Evolutionary conservation across 2,329 filamentous ascomycete genomes (phyloP).

Genomic region (Stagonosporopsis cucurbitacearum): DNA sequence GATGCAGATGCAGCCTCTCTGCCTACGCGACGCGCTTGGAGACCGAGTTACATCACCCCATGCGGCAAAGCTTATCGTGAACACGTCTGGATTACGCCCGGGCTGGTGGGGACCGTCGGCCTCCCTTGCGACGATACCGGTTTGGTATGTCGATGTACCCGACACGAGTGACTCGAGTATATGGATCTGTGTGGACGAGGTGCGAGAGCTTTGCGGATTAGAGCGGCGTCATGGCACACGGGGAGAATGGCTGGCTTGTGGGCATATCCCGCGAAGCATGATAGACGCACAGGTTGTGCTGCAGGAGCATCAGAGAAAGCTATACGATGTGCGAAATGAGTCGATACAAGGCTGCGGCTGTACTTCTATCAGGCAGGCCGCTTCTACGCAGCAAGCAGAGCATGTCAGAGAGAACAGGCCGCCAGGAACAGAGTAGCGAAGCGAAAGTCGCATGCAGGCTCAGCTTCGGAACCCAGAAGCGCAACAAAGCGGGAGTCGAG

Average conservation of each 20-base stretch:
- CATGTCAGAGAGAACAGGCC: constrained; percentile 1
- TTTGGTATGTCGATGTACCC: background rate
- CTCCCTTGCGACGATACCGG: too few relatives aligned
- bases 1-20: too few relatives aligned
- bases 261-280: constrained; percentile 2
- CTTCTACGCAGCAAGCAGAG: background rate
- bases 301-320: background rate
- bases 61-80: background rate
- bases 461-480: background rate
- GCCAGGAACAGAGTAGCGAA: background rate
- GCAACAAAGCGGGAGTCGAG: background rate
- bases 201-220: constrained; percentile 4
- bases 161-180: constrained; percentile 3
- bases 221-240: background rate
- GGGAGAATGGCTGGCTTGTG: constrained; percentile 22
- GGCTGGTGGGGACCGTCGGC: background rate
- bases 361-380: background rate
- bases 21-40: background rate
- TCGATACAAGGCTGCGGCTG: background rate
- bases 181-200: constrained; percentile 20
- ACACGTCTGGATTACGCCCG: background rate
- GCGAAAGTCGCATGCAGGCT: background rate
- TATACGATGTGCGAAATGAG: background rate
- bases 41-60: too few relatives aligned
- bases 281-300: background rate